These are phyloP conservation scores for Salvia sclarea DNA, from an alignment of 305 asterid species.

Conservation along the genomic window DNA sequence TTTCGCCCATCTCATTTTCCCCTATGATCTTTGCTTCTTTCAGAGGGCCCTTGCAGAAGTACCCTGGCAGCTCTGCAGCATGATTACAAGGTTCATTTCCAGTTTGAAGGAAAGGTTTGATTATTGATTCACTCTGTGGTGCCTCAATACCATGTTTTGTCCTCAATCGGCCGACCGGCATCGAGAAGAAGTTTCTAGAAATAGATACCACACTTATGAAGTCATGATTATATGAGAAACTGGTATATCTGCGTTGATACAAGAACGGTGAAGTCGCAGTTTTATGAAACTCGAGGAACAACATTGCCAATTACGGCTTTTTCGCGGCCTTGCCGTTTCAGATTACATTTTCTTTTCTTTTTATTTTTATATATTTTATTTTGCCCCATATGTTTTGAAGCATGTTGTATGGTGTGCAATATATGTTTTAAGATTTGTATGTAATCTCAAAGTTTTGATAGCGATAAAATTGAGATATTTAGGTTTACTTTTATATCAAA, in stretches of 20 bases:
- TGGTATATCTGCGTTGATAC: not conserved
- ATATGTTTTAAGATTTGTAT: not conserved
- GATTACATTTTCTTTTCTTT: not conserved
- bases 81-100: conserved; percentile 79
- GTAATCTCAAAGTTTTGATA: not conserved
- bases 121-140: conserved; percentile 17
- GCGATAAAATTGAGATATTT: not conserved
- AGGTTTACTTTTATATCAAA: too few species aligned
- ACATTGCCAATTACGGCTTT: too few species aligned
- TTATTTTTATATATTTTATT: too few species aligned
- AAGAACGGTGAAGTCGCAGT: not conserved
- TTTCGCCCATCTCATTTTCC: not conserved
- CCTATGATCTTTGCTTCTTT: conserved; percentile 15
- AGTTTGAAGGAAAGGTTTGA: conserved; percentile 86
- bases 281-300: not conserved
- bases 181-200: not conserved
- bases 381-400: not conserved
- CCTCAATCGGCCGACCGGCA: not conserved
- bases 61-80: conserved; percentile 64
- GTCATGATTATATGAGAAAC: not conserved
- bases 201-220: not conserved
- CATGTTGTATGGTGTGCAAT: not conserved
- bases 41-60: conserved; percentile 97
- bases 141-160: conserved; percentile 17
- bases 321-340: not conserved